Evolutionary conservation across 2,329 filamentous ascomycete species (phyloP), one percentile per base, ranked within the genome.

Genomic region (Aspergillus spinulosporus): DNA sequence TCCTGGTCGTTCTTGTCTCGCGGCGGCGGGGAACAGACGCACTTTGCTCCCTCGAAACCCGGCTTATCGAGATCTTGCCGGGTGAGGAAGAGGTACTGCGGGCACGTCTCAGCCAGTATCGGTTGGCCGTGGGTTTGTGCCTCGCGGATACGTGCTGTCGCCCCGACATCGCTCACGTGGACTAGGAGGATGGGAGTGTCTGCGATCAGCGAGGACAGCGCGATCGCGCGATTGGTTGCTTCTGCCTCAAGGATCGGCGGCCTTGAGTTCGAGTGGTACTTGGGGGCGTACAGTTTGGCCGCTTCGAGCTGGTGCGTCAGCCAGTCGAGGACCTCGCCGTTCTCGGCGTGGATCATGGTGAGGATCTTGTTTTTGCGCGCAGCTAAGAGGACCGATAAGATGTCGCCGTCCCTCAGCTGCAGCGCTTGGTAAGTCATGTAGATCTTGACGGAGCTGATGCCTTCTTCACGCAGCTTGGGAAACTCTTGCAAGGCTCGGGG

Each of bases 21-120:
- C 0, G 78, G 76, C 3, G 81, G 80, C 1, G 81, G 82, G 4
- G 75, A 77, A 63, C 82, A 84, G 2, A 84, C 79, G 61, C 76
- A 79, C 68, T 83, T 83, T 3, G 81, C 80, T 11, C 81, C 81
- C 54, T 73, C 67, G 32, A 72, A 67, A 4, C 73, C 72, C 0
- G 69, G 73, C 6, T 72, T 71, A 31, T 76, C 73, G 3, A 82
- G 69, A 49, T 78, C 71, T 5, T 75, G 71, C n/a, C 78, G 75
- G 1, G 80, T 79, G 12, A 84, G 71, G 60, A 82, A 81, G 11
- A 84, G 74, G 59, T 85, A 84, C 55, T 84, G 82, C 2, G 82
- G 82, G 63, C 82, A 84, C 1, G 82, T 85, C 65, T 84, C 82
- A 1, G 79, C 82, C 58, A 81, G 79, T 21, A 84, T 74, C 0